Evolutionary conservation across 495 filamentous ascomycete species (phyloP).

Genomic region (Xylaria nigripes): DNA sequence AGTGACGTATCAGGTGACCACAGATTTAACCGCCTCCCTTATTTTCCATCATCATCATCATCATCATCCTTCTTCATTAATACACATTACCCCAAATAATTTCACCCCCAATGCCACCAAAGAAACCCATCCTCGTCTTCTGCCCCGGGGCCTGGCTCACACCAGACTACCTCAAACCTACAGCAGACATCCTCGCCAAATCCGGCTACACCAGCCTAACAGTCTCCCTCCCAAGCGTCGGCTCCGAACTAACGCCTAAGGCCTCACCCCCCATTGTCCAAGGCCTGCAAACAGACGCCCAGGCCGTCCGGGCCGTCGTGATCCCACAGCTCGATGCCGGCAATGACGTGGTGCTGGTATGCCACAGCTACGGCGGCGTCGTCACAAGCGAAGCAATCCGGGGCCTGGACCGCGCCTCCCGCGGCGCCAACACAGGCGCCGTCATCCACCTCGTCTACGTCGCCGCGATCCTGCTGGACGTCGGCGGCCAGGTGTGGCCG

Average conservation of each 20-base stretch:
- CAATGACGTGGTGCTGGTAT: slow-evolving; percentile 40
- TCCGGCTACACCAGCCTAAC: slow-evolving; percentile 31
- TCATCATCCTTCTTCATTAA: background rate
- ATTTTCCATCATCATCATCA: background rate
- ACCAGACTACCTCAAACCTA: slow-evolving; percentile 25
- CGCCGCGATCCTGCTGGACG: slow-evolving; percentile 9
- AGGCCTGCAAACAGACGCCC: slow-evolving; percentile 16
- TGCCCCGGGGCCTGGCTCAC: slow-evolving; percentile 44
- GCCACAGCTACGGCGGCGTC: slow-evolving; percentile 46
- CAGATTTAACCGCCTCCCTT: background rate
- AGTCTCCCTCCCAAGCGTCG: slow-evolving; percentile 30
- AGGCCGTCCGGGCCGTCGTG: slow-evolving; percentile 22
- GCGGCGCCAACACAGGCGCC: slow-evolving; percentile 3
- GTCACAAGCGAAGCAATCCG: slow-evolving; percentile 43
- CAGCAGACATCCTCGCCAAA: slow-evolving; percentile 28
- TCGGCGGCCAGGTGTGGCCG: slow-evolving; percentile 9
- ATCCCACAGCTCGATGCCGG: slow-evolving; percentile 28
- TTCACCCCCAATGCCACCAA: slow-evolving; percentile 4
- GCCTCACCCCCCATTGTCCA: slow-evolving; percentile 15
- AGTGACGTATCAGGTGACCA: no score
- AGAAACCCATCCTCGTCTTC: slow-evolving; percentile 32
- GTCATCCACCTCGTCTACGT: slow-evolving; percentile 10
- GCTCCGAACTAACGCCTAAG: slow-evolving; percentile 16
- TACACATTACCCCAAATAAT: no score
- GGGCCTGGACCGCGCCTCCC: slow-evolving; percentile 18